Evolutionary conservation across 768 basidiomycete species (phyloP), one percentile per base, ranked within the genome.

Genomic region (Butyriboletus loyo): DNA sequence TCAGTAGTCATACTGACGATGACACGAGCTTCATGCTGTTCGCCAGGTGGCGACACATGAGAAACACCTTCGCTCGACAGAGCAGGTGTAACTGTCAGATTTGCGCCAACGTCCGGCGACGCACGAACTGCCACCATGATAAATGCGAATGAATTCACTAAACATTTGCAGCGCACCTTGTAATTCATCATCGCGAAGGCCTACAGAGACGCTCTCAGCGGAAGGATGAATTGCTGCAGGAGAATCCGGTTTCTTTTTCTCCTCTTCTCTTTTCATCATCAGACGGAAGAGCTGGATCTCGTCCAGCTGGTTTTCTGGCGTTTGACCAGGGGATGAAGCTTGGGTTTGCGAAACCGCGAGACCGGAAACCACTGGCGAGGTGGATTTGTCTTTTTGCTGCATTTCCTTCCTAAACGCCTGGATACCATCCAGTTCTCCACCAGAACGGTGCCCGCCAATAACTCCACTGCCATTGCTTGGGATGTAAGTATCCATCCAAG

Each of bases 401-500:
- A 89, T 77, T 42, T 82, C 86, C 66, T 85, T 88, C 76, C 91
- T 93, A 82, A 89, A 92, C 2, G 85, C 88, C 61, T 93, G 90
- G 30, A 93, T 89, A 32, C 87, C 83, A 66, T 92, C 90, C 24
- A 90, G 72, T 62, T 87, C 86, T 19, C 87, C 90, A 43, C 81
- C 78, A 25, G 71, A 67, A 30, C 72, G 73, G 54, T 80, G 79
- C 8, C 81, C 81, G 17, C 87, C 86, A 49, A 89, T 74, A 48
- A 89, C 83, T 14, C 85, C 87, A 30, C 71, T 73, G 17, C 81
- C 66, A 22, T 77, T 77, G 46, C 72, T 77, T 13, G 89, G 89
- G 54, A 91, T 78, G 65, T 90, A 91, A 19, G 87, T 84, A 58
- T 92, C 91, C 90, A 93, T 93, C 90, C 90, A 93, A 17, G 90